Conservation (phyloP, 306 rosid species). For the Ziziphus jujuba region DNA sequence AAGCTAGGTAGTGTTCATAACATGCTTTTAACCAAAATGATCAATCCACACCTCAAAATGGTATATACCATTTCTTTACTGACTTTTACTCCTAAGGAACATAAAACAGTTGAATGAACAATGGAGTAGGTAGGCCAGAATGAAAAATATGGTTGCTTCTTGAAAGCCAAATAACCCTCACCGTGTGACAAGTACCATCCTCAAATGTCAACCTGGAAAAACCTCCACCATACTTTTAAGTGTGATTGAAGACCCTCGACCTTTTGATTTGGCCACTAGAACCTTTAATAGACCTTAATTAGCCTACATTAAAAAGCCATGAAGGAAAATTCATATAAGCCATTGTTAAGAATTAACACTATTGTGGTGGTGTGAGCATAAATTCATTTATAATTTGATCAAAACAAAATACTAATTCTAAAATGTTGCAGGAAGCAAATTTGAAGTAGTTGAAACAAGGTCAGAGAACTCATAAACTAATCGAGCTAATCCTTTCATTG, state of each 20-base stretch:
- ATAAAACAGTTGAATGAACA: no score
- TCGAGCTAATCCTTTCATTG: slow-evolving; percentile 94
- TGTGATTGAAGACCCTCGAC: slow-evolving; percentile 68
- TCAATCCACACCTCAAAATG: no score
- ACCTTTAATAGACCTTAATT: slow-evolving; percentile 83
- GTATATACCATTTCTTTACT: no score
- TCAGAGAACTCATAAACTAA: slow-evolving; percentile 89
- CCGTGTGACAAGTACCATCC: no score
- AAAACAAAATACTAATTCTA: background rate
- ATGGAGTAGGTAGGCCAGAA: no score
- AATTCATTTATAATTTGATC: background rate
- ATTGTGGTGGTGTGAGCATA: background rate
- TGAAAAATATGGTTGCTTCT: no score
- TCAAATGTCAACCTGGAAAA: no score
- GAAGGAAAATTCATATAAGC: background rate
- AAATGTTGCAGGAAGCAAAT: slow-evolving; percentile 52
- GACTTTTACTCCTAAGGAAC: no score
- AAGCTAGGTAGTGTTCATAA: no score
- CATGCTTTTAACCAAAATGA: no score
- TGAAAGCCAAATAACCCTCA: no score
- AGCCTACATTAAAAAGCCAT: slow-evolving; percentile 56
- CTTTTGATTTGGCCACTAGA: slow-evolving; percentile 83
- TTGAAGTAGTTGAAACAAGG: slow-evolving; percentile 68
- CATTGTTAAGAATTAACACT: background rate
- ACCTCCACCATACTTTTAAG: slow-evolving; percentile 76